Base-by-base conservation (phyloP, 805 yeast genomes). In the Candida sphagnicola region DNA sequence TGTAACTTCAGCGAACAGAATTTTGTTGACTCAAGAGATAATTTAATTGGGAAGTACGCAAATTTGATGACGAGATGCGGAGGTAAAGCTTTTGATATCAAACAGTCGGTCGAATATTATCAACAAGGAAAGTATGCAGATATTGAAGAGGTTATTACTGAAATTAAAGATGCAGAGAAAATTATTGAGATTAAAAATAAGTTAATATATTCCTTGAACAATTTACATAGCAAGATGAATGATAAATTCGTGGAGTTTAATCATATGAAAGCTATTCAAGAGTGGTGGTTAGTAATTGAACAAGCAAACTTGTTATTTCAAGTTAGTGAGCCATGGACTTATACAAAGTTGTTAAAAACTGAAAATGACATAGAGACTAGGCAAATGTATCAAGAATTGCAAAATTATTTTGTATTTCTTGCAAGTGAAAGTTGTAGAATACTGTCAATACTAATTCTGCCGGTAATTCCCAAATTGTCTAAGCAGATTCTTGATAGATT, bases 1-100 rank as follows among this genome's bases (percentile, higher is more conserved):
- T 78, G 90, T 48, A 89, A 89, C 49, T 93, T 82, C 56, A 75
- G 81, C 23, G 85, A 82, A 36, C 72, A 62, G 12, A 70, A 70
- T 29, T 62, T 85, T 39, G 62, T 63, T 30, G 55, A 57, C 21
- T 61, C 79, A 5, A 71, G 95, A 45, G 80, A 78, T 24, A 77
- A 79, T 48, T 66, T 91, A 29, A 80, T 87, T 40, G 87, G 88
- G 43, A 90, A 90, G 56, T 82, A 82, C 62, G 89, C 93, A 33
- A 93, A 91, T 53, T 67, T 90, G 35, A 69, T 84, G 15, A 75
- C 82, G 44, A 70, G 99, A 43, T 75, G 81, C 25, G 80, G 95
- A 39, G 86, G 90, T 1, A 67, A 73, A 24, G 78, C 80, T 40
- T 91, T 91, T 51, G 60, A 72, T 51, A 67, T 86, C 13, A 53